Evolutionary conservation across 257 asterid genomes (phyloP).

Genomic region (Salvia miltiorrhiza): DNA sequence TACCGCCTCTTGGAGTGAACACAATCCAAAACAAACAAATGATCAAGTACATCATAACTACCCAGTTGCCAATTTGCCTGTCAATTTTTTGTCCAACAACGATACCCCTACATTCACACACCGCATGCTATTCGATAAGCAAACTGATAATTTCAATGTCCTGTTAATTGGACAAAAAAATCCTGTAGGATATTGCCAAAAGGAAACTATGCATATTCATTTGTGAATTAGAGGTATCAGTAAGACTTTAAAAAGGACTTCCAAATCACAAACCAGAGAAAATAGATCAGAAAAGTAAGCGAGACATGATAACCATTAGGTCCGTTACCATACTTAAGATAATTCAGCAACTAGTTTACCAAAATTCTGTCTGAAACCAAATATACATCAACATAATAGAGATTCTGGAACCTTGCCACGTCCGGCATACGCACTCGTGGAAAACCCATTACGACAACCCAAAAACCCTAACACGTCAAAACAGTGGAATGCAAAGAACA

Average conservation of each 20-base stretch:
- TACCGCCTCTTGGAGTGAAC: neutral
- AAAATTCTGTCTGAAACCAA: neutral
- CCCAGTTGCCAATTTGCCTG: neutral
- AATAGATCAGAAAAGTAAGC: neutral
- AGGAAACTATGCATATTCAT: neutral
- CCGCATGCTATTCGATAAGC: neutral
- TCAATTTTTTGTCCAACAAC: neutral
- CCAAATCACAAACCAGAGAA: neutral
- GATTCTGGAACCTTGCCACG: neutral
- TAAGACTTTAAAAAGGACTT: neutral
- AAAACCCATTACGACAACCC: no score
- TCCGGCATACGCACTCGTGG: slow-evolving; percentile 8
- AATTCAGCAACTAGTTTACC: neutral
- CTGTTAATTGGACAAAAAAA: neutral
- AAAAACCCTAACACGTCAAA: slow-evolving; percentile 11
- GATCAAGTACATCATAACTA: neutral
- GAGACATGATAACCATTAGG: no score
- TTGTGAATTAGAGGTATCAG: neutral
- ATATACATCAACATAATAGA: neutral
- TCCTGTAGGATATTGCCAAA: neutral
- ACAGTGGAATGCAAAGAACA: neutral
- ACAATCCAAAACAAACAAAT: neutral
- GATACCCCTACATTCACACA: neutral
- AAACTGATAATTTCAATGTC: neutral
- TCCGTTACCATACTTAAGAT: neutral